These are phyloP conservation scores for Creolimax fragrantissima DNA, from an alignment of 78 protist genomes.

Conservation along the genomic window DNA sequence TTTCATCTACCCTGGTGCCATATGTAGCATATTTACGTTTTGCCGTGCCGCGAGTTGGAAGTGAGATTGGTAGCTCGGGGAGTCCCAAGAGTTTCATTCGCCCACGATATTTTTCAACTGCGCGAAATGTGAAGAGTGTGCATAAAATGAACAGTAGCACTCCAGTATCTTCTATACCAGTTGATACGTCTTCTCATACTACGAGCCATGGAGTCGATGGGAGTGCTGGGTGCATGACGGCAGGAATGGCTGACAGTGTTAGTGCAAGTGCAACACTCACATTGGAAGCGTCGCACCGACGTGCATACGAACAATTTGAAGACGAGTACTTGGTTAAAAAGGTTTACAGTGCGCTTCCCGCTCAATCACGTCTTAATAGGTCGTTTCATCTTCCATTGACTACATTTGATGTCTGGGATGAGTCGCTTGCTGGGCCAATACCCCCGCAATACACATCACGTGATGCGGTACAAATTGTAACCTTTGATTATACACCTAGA, in stretches of 20 bases:
- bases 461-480: neutral
- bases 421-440: neutral
- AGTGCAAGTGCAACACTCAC: neutral
- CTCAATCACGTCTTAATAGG: neutral
- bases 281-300: neutral
- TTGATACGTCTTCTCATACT: too few species aligned
- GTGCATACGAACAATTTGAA: neutral
- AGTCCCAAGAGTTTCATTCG: too few species aligned
- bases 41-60: too few species aligned
- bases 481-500: too few species aligned
- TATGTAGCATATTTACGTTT: too few species aligned
- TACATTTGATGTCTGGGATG: neutral
- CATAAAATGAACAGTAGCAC: neutral
- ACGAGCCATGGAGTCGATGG: too few species aligned
- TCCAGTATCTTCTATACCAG: neutral
- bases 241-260: neutral
- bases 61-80: too few species aligned
- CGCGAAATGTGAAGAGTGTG: neutral
- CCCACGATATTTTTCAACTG: too few species aligned
- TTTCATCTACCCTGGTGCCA: neutral
- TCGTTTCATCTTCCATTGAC: neutral
- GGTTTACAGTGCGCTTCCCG: neutral
- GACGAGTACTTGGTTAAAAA: neutral
- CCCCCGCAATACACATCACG: neutral
- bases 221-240: neutral